Evolutionary conservation across 495 filamentous ascomycete species (phyloP), one percentile per base, ranked within the genome.

Genomic region (Penicillium psychrofluorescens): DNA sequence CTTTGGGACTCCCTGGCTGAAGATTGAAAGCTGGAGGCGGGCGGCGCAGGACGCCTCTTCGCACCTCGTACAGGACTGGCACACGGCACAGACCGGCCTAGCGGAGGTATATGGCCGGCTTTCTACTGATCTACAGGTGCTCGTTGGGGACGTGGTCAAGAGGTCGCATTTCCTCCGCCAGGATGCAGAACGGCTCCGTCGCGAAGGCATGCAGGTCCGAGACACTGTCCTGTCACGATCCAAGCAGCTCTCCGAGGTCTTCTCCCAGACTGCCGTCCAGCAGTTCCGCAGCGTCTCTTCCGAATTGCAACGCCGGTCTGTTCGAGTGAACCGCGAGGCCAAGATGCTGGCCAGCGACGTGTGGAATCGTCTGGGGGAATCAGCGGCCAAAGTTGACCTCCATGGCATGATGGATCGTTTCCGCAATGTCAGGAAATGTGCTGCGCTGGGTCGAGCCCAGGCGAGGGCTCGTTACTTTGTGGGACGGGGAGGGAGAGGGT

Each of bases 1-100:
- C 50, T 76, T 85, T 51, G 79, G 81, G n/a, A 76, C 70, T 2
- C 75, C 74, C 11, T 83, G 79, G 78, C 56, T 80, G 41, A 79
- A 78, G 50, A 62, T 79, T 46, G 66, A 67, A 34, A 73, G 71
- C 13, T 81, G 79, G 77, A 76, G 71, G 47, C 66, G 68, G 43
- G 74, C 71, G 29, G 75, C 66, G 7, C 64, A 59, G 0, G 46
- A 43, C 12, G 49, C 76, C 14, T 68, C 66, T 32, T 63, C 68
- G 11, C 61, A 72, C 28, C 44, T 77, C 29, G 54, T 63, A 34
- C 62, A 52, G 35, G 68, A 79, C 32, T 48, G 76, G 11, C 61
- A 58, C 28, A 66, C 55, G 9, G 62, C 74, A 16, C 67, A 75
- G 32, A 72, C 63, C 2, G 64, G 64, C 38, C 49, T 74, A 36